Conservation (phyloP, 1,284 basidiomycete species). For the Marasmius sp. region DNA sequence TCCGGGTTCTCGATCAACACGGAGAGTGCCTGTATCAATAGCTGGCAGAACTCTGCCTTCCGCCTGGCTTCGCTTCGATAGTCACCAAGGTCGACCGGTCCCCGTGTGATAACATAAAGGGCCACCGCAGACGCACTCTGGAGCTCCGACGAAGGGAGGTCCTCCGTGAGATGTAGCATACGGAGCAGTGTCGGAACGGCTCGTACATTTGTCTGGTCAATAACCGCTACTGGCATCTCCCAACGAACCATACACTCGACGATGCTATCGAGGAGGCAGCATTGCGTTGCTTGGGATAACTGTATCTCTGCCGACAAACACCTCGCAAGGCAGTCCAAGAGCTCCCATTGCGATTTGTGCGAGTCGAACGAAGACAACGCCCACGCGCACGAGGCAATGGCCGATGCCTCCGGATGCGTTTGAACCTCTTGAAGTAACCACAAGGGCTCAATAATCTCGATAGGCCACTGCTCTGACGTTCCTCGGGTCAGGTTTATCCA, state of each 20-base stretch:
- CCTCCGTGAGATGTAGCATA: constrained; percentile 29
- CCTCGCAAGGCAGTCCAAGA: constrained; percentile 30
- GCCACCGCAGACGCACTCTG: constrained; percentile 30
- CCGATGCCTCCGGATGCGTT: constrained; percentile 27
- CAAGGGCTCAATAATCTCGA: constrained; percentile 33
- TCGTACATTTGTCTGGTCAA: constrained; percentile 30
- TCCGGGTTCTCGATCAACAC: constrained; percentile 27
- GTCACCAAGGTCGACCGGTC: constrained; percentile 20
- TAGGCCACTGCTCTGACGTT: constrained; percentile 33
- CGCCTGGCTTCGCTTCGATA: constrained; percentile 28
- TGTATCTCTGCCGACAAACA: constrained; percentile 28
- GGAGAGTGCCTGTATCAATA: constrained; percentile 32
- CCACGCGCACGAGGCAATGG: constrained; percentile 34
- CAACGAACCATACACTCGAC: constrained; percentile 34
- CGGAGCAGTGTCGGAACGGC: constrained; percentile 35
- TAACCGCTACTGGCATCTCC: constrained; percentile 34
- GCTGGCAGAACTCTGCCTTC: constrained; percentile 26
- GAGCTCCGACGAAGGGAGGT: constrained; percentile 25
- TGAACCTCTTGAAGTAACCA: constrained; percentile 28
- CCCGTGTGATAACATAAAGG: constrained; percentile 29
- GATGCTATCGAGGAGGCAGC: constrained; percentile 37
- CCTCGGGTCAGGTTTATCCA: constrained; percentile 38
- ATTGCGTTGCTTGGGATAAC: constrained; percentile 30
- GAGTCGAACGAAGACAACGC: constrained; percentile 36
- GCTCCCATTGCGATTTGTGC: constrained; percentile 32